Conservation (phyloP, 2,329 filamentous ascomycete genomes). For the Pleoardoris graminearum region DNA sequence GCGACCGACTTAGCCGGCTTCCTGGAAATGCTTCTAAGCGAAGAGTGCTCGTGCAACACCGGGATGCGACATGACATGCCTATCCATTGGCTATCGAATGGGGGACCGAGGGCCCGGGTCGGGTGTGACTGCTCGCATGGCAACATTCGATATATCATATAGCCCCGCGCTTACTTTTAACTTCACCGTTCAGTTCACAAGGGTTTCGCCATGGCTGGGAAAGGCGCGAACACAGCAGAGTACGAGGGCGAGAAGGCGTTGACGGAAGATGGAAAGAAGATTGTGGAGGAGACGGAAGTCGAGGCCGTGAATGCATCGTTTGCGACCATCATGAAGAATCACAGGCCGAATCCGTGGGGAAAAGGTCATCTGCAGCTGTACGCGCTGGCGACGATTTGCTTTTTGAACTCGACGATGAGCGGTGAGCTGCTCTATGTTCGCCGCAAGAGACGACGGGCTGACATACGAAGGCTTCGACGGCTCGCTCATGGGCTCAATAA, state of each 20-base stretch:
- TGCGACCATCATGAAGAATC: slow-evolving; percentile 25
- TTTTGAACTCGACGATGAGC: slow-evolving; percentile 46
- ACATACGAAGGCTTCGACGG: slow-evolving; percentile 45
- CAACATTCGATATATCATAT: not conserved
- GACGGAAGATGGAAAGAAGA: slow-evolving; percentile 23
- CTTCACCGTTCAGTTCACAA: not conserved
- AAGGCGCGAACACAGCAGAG: slow-evolving; percentile 5
- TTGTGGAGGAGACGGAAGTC: slow-evolving; percentile 19
- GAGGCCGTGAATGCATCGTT: slow-evolving; percentile 22
- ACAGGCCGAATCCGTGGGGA: slow-evolving; percentile 29
- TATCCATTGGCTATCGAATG: slow-evolving; percentile 13
- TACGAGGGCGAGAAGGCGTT: slow-evolving; percentile 19
- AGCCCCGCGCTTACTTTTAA: slow-evolving; percentile 10
- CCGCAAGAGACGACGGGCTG: not conserved
- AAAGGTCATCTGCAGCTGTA: slow-evolving; percentile 29
- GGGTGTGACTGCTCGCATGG: not conserved
- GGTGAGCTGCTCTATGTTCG: slow-evolving; percentile 24
- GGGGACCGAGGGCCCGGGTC: slow-evolving; percentile 7
- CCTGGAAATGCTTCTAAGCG: not conserved
- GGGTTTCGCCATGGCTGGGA: slow-evolving; percentile 12
- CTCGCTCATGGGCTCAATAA: slow-evolving; percentile 52
- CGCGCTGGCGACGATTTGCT: slow-evolving; percentile 39
- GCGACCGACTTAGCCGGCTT: slow-evolving; percentile 9
- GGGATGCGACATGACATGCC: slow-evolving; percentile 20
- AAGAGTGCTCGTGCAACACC: slow-evolving; percentile 13